Base-by-base conservation (phyloP, 2,329 filamentous ascomycete genomes). In the Curvularia spicifera region DNA sequence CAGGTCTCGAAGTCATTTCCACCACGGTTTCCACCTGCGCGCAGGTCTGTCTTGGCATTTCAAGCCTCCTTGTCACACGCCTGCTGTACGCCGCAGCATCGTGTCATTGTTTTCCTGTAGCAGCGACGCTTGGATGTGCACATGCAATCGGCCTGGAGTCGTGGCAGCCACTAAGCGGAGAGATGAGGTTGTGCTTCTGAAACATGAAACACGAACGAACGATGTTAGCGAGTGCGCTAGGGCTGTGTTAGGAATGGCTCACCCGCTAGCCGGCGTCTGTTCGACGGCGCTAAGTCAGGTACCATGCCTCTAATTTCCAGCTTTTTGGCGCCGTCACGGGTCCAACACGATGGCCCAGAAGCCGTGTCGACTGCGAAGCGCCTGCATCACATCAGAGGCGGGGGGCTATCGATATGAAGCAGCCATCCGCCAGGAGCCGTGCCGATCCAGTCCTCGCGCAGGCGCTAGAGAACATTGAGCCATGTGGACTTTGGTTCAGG, bases 171-270 rank as follows among this genome's bases (percentile, higher is more conserved):
- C 74, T 76, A 57, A 71, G 31, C 22, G 3, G 9, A 15, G 28
- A 35, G 13, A 31, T 50, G 48, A 35, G 39, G 49, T 48, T 54
- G 59, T 60, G 56, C 61, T 42, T 45, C 51, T 61, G 57, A 65
- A 70, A 73, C 68, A 54, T 73, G 71, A 75, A 74, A 75, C 72
- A 66, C 54, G 64, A 65, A 65, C 66, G 63, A 48, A 56, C 51
- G 39, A 52, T 54, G 54, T 61, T 64, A 68, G 67, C 63, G 60
- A 65, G 40, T n/a, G 57, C 13, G 31, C 67, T 66, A 66, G 53
- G 44, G 29, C 33, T 42, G 44, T 12, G 48, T 59, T 45, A 49
- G 63, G 52, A 54, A 67, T 52, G 63, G 64, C 56, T 60, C 50
- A 63, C 54, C 57, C 67, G 71, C 67, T 67, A 48, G 18, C 24